These are phyloP conservation scores for Metschnikowia lunata DNA, from an alignment of 805 yeast genomes.

Conservation along the genomic window DNA sequence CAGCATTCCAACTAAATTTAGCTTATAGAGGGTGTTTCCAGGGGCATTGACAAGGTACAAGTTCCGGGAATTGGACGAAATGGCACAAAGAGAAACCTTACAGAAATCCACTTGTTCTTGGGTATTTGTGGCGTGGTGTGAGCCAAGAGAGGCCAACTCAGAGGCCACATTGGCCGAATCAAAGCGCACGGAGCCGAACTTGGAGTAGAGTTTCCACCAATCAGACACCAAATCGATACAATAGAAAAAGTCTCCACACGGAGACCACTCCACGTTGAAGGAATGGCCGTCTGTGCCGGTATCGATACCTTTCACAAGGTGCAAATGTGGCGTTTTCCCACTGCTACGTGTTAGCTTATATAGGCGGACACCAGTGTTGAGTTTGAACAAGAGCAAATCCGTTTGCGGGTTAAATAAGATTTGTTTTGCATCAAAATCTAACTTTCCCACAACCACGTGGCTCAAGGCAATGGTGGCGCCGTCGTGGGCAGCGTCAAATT, in stretches of 20 bases:
- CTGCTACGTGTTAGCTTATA: background rate
- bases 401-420: constrained; percentile 16
- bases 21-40: constrained; percentile 17
- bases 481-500: constrained; percentile 8
- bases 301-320: background rate
- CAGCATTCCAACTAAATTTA: constrained; percentile 18
- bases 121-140: background rate
- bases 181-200: constrained; percentile 31
- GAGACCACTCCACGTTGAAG: constrained; percentile 26
- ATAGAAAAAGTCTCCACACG: constrained; percentile 32
- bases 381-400: constrained; percentile 10
- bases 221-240: constrained; percentile 18
- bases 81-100: constrained; percentile 20
- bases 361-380: background rate
- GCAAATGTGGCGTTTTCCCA: constrained; percentile 1
- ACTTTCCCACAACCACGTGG: constrained; percentile 4
- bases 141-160: background rate
- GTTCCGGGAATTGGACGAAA: constrained; percentile 25
- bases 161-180: constrained; percentile 17
- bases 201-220: constrained; percentile 30
- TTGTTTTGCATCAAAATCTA: constrained; percentile 2
- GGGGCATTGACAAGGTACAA: constrained; percentile 16
- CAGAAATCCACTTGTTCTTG: constrained; percentile 18
- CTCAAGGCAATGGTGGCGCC: constrained; percentile 1
- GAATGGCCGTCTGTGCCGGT: background rate